Conservation (phyloP, 305 asterid genomes). For the Fraxinus sp. region DNA sequence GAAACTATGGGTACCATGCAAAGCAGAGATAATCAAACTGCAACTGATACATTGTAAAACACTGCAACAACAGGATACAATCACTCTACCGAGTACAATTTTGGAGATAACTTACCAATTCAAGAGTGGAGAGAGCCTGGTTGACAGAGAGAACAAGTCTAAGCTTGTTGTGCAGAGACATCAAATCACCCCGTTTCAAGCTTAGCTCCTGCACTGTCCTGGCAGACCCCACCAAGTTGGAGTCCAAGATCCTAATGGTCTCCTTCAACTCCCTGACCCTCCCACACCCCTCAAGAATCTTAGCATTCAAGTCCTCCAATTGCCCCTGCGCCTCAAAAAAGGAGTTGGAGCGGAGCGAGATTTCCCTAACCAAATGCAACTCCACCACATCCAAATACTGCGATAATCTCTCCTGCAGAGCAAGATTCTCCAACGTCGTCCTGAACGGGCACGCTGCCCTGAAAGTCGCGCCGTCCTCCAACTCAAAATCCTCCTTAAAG, state of each 20-base stretch:
- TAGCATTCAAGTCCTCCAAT: constrained; percentile 76
- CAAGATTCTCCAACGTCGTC: constrained; percentile 69
- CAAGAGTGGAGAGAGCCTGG: constrained; percentile 90
- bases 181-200: constrained; percentile 61
- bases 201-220: constrained; percentile 80
- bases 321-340: constrained; percentile 97
- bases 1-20: too few relatives aligned
- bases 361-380: constrained; percentile 93
- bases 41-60: not conserved
- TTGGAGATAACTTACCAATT: constrained; percentile 52
- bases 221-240: constrained; percentile 87
- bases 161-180: constrained; percentile 76
- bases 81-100: not conserved
- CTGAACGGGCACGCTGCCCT: constrained; percentile 88
- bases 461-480: constrained; percentile 92
- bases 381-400: constrained; percentile 99
- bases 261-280: constrained; percentile 90
- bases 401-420: constrained; percentile 87
- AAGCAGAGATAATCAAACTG: too few relatives aligned
- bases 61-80: not conserved
- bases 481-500: constrained; percentile 82
- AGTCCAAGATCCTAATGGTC: constrained; percentile 78
- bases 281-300: constrained; percentile 77
- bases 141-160: constrained; percentile 91
- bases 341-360: constrained; percentile 82